Conservation (phyloP, 2,329 filamentous ascomycete species). For the Paecilomyces variotii region DNA sequence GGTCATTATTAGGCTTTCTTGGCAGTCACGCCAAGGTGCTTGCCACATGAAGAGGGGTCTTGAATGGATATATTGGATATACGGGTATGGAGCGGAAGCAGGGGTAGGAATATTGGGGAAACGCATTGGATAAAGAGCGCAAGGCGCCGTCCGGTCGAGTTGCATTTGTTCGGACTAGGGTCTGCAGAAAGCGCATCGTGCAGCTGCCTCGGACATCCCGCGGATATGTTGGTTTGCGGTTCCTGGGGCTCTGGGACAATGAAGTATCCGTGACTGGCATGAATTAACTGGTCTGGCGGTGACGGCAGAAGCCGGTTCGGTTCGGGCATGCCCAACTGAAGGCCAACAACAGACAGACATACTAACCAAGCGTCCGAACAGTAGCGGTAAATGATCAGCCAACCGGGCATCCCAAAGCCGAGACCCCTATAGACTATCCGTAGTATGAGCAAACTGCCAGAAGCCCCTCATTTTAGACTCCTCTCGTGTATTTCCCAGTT, state of each 20-base stretch:
- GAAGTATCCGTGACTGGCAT: neutral
- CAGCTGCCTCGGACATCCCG: neutral
- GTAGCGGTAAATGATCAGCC: neutral
- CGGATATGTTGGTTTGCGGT: neutral
- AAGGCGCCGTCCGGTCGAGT: neutral
- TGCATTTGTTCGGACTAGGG: neutral
- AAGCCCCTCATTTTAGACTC: neutral
- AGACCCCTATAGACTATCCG: neutral
- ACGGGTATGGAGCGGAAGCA: neutral
- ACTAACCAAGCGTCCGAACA: neutral
- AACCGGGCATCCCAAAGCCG: neutral
- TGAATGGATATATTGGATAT: neutral
- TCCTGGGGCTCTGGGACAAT: neutral
- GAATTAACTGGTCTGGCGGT: neutral
- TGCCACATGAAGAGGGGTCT: neutral
- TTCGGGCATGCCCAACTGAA: neutral
- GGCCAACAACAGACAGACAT: neutral
- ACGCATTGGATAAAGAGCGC: neutral
- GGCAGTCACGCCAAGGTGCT: neutral
- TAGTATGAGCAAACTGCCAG: neutral
- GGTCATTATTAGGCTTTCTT: neutral
- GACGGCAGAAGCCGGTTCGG: neutral
- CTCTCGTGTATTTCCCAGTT: neutral
- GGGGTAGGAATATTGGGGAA: neutral
- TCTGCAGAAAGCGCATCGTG: neutral